Evolutionary conservation across 192 early-diverging fungal species (phyloP).

Genomic region (Coemansia sp.): DNA sequence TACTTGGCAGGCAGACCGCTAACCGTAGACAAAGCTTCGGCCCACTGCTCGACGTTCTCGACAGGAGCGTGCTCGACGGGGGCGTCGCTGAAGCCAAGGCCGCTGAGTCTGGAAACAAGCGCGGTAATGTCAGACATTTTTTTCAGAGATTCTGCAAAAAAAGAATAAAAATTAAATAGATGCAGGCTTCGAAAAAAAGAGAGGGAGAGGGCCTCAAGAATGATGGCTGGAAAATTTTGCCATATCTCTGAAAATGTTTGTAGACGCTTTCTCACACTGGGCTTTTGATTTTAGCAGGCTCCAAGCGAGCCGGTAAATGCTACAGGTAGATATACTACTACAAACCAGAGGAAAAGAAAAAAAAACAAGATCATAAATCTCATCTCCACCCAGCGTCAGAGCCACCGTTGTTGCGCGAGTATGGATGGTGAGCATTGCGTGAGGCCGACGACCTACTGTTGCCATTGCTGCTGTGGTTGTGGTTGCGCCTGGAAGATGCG

Average conservation of each 20-base stretch:
- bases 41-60: constrained; percentile 61
- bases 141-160: background rate
- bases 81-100: constrained; percentile 34
- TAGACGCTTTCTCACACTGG: background rate
- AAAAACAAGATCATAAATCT: background rate
- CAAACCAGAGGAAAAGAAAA: background rate
- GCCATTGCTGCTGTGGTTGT: background rate
- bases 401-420: constrained; percentile 13
- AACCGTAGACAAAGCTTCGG: constrained; percentile 33
- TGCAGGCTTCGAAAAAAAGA: background rate
- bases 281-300: background rate
- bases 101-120: constrained; percentile 39
- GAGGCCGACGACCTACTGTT: background rate
- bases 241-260: background rate
- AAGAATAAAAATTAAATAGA: constrained; percentile 2
- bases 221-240: background rate
- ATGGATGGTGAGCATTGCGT: constrained; percentile 35
- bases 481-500: constrained; percentile 6
- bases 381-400: constrained; percentile 28
- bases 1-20: constrained; percentile 31
- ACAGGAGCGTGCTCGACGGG: constrained; percentile 58
- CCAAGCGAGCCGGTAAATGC: background rate
- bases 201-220: background rate
- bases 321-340: background rate
- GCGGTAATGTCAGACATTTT: constrained; percentile 34